Evolutionary conservation across 2,329 filamentous ascomycete species (phyloP).

Genomic region (Ophiostoma piceae): DNA sequence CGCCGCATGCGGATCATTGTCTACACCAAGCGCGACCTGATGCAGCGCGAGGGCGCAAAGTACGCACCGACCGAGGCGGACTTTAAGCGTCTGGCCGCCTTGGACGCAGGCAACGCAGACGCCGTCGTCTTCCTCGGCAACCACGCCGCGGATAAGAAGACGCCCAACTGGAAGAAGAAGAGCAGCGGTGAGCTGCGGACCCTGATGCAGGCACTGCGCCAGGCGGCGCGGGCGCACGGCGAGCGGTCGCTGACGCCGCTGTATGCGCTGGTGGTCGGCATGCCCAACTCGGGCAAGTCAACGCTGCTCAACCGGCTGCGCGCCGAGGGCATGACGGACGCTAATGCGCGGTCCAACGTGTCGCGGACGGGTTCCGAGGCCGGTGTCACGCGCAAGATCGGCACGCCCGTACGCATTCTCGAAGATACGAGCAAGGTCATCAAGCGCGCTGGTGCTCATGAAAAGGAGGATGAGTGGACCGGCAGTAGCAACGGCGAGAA

Average conservation of each 20-base stretch:
- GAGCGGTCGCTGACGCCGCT: slow-evolving; percentile 68
- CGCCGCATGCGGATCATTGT: slow-evolving; percentile 60
- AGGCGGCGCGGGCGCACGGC: slow-evolving; percentile 40
- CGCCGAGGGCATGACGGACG: slow-evolving; percentile 52
- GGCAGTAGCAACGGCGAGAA: slow-evolving; percentile 33
- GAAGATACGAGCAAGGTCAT: slow-evolving; percentile 30
- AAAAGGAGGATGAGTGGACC: not conserved
- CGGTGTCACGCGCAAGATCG: slow-evolving; percentile 82
- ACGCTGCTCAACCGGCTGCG: slow-evolving; percentile 87
- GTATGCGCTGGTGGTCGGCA: slow-evolving; percentile 82
- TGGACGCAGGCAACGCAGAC: slow-evolving; percentile 40
- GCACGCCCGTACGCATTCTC: slow-evolving; percentile 73
- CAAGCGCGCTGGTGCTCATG: not conserved
- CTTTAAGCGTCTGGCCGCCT: slow-evolving; percentile 33
- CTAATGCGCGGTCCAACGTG: slow-evolving; percentile 53
- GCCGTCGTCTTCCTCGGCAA: slow-evolving; percentile 34
- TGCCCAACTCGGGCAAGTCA: slow-evolving; percentile 97
- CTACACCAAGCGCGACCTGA: slow-evolving; percentile 85
- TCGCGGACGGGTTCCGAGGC: slow-evolving; percentile 81
- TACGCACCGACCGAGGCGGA: slow-evolving; percentile 21
- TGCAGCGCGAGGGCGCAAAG: slow-evolving; percentile 32
- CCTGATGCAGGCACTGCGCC: slow-evolving; percentile 47
- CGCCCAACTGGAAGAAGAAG: slow-evolving; percentile 36
- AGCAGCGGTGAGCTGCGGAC: slow-evolving; percentile 31
- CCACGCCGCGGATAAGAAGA: slow-evolving; percentile 41